Base-by-base conservation (phyloP, 768 basidiomycete genomes). In the Cyclocybe aegerita region DNA sequence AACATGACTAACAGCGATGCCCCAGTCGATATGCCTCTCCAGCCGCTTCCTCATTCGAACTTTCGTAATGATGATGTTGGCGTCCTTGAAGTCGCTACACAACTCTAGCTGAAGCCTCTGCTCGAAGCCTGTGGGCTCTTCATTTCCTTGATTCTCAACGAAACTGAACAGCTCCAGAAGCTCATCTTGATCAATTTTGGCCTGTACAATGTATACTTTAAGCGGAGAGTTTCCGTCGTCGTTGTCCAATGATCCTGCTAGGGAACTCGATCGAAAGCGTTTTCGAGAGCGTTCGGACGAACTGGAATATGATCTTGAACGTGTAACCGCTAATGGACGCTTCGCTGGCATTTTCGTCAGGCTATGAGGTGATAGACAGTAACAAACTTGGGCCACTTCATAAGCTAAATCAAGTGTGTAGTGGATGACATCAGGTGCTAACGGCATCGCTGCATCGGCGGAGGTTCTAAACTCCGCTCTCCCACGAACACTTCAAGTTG, bases 1-100 rank as follows among this genome's bases (percentile, higher is more conserved):
- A 39, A 36, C 7, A 39, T 33, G 40, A 51, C 85, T 63, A 62
- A 90, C 89, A 23, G 86, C 84, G 32, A 83, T 57, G 1, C 73
- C 67, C 85, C 85, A 86, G 30, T 75, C 59, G 10, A 92, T 46
- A 65, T 91, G 88, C 43, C 89, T 73, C 65, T 89, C 83, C 1
- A 92, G 68, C 2, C 90, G 77, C 52, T 77, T 77, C 56, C 75
- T 74, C 82, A 89, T 90, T 32, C 64, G 74, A 23, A 90, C 72
- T 12, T 71, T 77, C 4, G 90, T 88, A 48, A 93, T 60, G 35
- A 92, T 68, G 32, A 90, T 70, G 45, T 90, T 80, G 4, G 87
- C 83, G 9, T 79, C 74, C 11, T 73, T 65, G 3, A 69, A 54
- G 35, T 77, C 59, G 11, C 57, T 53, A 48, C 75, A 75, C 30